Percentiles rank a stretch among this genome's conserved stretches.
Evolutionary conservation across 257 asterid species (phyloP).

Genomic region (Cynanchum wilfordii): DNA sequence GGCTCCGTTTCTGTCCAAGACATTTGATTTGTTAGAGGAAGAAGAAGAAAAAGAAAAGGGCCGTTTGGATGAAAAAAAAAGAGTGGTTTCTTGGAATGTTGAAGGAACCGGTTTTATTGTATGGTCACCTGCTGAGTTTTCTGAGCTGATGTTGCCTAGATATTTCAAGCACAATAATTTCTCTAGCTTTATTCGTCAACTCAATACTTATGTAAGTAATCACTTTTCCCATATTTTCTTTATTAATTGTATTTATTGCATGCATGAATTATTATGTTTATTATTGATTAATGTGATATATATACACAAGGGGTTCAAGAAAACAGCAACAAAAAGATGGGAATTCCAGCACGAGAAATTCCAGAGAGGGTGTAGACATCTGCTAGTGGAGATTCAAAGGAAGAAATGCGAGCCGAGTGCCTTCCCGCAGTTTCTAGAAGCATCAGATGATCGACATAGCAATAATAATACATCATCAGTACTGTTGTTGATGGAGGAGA

Average conservation of each 20-base stretch:
- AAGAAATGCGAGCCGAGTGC: constrained; percentile 49
- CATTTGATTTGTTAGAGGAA: constrained; percentile 50
- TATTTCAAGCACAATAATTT: constrained; percentile 39
- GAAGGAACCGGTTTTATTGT: constrained; percentile 32
- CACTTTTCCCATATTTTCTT: neutral
- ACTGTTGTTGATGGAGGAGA: constrained; percentile 43
- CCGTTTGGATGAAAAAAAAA: constrained; percentile 1
- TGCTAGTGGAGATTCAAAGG: constrained; percentile 42
- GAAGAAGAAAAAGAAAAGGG: constrained; percentile 31
- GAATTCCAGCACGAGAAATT: constrained; percentile 64
- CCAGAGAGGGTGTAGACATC: constrained; percentile 36
- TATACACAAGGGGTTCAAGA: constrained; percentile 46
- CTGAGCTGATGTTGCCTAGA: constrained; percentile 26
- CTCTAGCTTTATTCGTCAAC: constrained; percentile 37
- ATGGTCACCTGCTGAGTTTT: constrained; percentile 32
- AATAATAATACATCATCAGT: neutral
- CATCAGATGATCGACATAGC: constrained; percentile 19
- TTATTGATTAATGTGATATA: no score
- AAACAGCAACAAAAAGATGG: constrained; percentile 51
- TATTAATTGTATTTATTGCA: neutral
- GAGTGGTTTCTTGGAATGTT: constrained; percentile 31
- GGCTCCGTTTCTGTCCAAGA: constrained; percentile 56
- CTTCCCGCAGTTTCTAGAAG: constrained; percentile 43
- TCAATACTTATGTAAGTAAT: constrained; percentile 34
- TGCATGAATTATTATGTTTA: no score